Base-by-base conservation (phyloP, 202 grass and related monocot genomes). In the Schoenoplectus triqueter region DNA sequence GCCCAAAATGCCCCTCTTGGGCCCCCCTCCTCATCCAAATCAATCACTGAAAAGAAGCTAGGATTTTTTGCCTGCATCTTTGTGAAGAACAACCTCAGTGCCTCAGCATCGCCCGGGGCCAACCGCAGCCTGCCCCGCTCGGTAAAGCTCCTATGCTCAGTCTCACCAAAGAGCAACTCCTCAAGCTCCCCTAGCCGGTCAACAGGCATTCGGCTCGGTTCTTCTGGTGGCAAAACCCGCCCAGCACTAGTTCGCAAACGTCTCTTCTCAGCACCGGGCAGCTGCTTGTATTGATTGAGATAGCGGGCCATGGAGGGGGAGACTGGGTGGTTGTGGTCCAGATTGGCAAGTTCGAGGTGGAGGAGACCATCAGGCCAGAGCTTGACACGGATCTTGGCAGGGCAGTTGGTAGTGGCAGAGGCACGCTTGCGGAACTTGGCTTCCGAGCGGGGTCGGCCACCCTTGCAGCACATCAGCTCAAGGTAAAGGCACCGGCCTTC, bases 391-490 rank as follows among this genome's bases (percentile, higher is more conserved):
- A 98, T 95, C 82, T 88, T 95, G 67, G 96, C 93, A 70, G 90
- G 91, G 69, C 93, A 98, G 69, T 98, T 98, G 0, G 93, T 98
- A 48, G 93, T 98, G 0, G 96, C 94, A 31, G 96, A 98, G 45
- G 91, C 88, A 50, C 96, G 78, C 79, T 95, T 98, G 57, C 96
- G 73, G 63, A 92, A 98, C 66, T 98, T 98, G 2, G 96, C 89
- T 74, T 95, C 95, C 64, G 94, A 93, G 65, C 91, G 91, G 82
- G 80, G 88, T 0, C 89, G 85, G 39, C 95, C 95, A 66, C 95
- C 95, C 84, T 98, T 98, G 86, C 95, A 95, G 87, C 95, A 98
- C 91, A 98, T 98, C 64, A 98, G 84, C 85, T 98, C 96, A 1
- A 98, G 89, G 87, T 98, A 98, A 68, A 98, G 78, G 75, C 93